These are phyloP conservation scores for Pythium brachiatum DNA, from an alignment of 352 stramenopile genomes.

Conservation along the genomic window DNA sequence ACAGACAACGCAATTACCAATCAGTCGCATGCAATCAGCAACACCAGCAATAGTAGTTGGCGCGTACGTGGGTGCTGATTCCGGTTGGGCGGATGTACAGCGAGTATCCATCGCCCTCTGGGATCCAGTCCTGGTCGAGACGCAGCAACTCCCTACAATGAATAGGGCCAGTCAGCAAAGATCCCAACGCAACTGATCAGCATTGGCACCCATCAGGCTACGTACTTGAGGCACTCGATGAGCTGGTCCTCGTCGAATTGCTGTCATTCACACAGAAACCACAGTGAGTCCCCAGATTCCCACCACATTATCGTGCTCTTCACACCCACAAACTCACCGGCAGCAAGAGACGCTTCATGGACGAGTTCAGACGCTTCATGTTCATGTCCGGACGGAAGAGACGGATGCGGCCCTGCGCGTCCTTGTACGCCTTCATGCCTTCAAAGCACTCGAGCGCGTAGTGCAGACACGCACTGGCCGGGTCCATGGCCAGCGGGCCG, in stretches of 20 bases:
- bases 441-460: slow-evolving; percentile 96
- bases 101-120: slow-evolving; percentile 93
- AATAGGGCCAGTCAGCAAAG: slow-evolving; percentile 14
- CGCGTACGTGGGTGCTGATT: slow-evolving; percentile 83
- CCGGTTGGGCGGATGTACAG: slow-evolving; percentile 95
- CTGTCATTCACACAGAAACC: slow-evolving; percentile 7
- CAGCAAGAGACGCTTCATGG: slow-evolving; percentile 91
- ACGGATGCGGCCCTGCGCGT: slow-evolving; percentile 79
- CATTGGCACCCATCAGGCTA: too few relatives aligned
- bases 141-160: slow-evolving; percentile 52
- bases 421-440: slow-evolving; percentile 95
- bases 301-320: too few relatives aligned
- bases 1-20: slow-evolving; percentile 2
- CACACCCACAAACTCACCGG: too few relatives aligned
- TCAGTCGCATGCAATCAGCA: background rate
- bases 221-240: slow-evolving; percentile 87
- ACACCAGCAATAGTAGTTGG: background rate
- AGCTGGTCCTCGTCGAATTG: slow-evolving; percentile 91
- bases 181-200: background rate
- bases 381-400: slow-evolving; percentile 97
- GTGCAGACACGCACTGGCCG: slow-evolving; percentile 91
- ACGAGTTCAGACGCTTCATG: slow-evolving; percentile 93
- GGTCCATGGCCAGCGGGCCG: slow-evolving; percentile 89
- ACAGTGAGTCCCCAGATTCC: background rate
- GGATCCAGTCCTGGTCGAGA: slow-evolving; percentile 93